Base-by-base conservation (phyloP, 441 rosid species). In the Eutrema salsugineum region DNA sequence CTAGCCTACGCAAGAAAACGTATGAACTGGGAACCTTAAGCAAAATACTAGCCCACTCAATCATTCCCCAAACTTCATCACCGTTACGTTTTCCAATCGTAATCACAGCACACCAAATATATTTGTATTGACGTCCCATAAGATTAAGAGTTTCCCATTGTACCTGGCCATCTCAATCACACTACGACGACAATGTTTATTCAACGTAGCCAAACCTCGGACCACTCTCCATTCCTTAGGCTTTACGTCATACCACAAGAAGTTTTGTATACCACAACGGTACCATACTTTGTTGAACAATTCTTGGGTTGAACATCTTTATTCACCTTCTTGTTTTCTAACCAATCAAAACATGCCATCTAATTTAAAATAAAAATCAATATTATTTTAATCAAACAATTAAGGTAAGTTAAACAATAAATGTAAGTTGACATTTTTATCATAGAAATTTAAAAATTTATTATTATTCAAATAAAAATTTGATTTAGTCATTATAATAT, bases 71-170 rank as follows among this genome's bases (percentile, higher is more conserved):
- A 24, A 51, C 7, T 50, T 16, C 32, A 22, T 2, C 11, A 11
- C 24, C 38, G 1, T 66, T 9, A 12, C 56, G 56, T 17, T 14
- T 66, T 15, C n/a, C 15, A 36, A 66, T n/a, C 3, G 47, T 15
- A 46, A 57, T n/a, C 47, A 57, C 2, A 5, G 56, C 58, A 47
- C 66, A 66, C 0, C 63, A 68, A 38, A 87, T 85, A 39, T 84
- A 47, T 78, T 82, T 89, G 76, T 77, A 66, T 72, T 40, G 73
- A 20, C 81, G 63, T 91, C 96, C 97, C 96, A 89, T 46, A 87
- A 80, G 63, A 91, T 86, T 58, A 81, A 67, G 70, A 91, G 73
- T 51, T 86, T 87, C 38, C 91, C 97, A 1, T 85, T 82, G 11
- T 83, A 72, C 77, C 77, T 76, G 1, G 76, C 82, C 85, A 85